Base-by-base conservation (phyloP, 2,329 filamentous ascomycete species). In the Sporothrix euskadiensis region DNA sequence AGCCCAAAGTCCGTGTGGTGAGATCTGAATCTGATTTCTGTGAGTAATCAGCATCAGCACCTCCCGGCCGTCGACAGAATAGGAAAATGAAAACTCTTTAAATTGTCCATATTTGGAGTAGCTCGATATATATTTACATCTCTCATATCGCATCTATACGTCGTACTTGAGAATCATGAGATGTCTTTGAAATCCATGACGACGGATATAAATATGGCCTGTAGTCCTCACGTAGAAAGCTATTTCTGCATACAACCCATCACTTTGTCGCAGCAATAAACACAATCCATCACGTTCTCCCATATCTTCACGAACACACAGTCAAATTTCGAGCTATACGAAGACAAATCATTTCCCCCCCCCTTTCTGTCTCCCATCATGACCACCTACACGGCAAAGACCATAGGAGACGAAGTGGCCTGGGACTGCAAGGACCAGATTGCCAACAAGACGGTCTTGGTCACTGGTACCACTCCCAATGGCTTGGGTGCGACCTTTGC, bases 401-500 rank as follows among this genome's bases (percentile, higher is more conserved):
- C 72, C 26, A 73, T 68, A 12, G 72, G 68, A 16, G 68, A 71
- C 12, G 72, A 73, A 26, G 68, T 73, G 30, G 72, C 72, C 16
- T 49, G 49, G 1, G 68, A 71, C 68, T 71, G 56, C 72, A 44
- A 73, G 57, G 57, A 47, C 5, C 57, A 35, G 6, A 74, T 74
- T 22, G 68, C 69, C 47, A 47, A 47, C 69, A 70, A 44, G 14
- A 57, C 52, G 6, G 73, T 78, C 57, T 69, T 77, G 56, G 69
- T 77, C 26, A 78, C 77, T 0, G 77, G 77, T 9, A 71, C 75
- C 7, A 76, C 74, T 9, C 73, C 71, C 3, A 49, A 71, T 9
- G 72, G 76, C 12, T 65, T 77, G 14, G 77, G 75, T 0, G 76
- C 76, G 5, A 73, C 71, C 6, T 71, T 73, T 12, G 75, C 75